Conservation (phyloP, 495 filamentous ascomycete genomes). For the Glutinoglossum americanum region DNA sequence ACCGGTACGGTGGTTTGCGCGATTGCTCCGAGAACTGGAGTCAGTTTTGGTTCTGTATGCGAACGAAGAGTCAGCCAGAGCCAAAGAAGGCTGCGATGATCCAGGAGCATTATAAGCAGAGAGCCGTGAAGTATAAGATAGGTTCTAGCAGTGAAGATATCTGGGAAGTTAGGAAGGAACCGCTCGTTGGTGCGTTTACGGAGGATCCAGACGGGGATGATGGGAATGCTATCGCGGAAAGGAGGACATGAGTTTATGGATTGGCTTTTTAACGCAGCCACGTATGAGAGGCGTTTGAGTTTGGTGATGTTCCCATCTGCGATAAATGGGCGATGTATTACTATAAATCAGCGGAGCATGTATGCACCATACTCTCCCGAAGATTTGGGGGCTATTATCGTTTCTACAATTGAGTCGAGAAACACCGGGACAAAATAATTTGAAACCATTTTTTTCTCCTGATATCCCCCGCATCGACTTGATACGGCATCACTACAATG, state of each 20-base stretch:
- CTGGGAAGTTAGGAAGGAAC: conserved; percentile 47
- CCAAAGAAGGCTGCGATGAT: conserved; percentile 33
- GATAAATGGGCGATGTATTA: too few relatives aligned
- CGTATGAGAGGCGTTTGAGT: too few relatives aligned
- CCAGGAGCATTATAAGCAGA: conserved; percentile 46
- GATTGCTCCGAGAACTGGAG: conserved; percentile 63
- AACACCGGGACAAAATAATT: too few relatives aligned
- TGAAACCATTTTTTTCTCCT: background rate
- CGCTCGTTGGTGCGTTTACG: conserved; percentile 16
- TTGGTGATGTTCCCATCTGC: too few relatives aligned
- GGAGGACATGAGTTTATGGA: too few relatives aligned
- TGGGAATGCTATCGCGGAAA: background rate
- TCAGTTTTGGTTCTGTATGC: conserved; percentile 94
- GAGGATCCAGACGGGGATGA: conserved; percentile 4
- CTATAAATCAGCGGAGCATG: too few relatives aligned
- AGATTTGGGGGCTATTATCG: too few relatives aligned
- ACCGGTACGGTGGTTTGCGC: conserved; percentile 57
- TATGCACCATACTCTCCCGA: too few relatives aligned
- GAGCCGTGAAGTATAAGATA: conserved; percentile 48
- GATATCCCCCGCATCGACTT: background rate
- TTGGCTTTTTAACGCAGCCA: too few relatives aligned
- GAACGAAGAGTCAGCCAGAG: conserved; percentile 30
- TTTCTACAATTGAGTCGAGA: too few relatives aligned
- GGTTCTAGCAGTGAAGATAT: conserved; percentile 75
- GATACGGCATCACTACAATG: background rate